A percentile compares a stretch with the other conserved stretches of the same genome.
phyloP scores from a whole-genome alignment of 192 early-diverging fungal genomes.

The Entomortierella chlamydospora region DNA sequence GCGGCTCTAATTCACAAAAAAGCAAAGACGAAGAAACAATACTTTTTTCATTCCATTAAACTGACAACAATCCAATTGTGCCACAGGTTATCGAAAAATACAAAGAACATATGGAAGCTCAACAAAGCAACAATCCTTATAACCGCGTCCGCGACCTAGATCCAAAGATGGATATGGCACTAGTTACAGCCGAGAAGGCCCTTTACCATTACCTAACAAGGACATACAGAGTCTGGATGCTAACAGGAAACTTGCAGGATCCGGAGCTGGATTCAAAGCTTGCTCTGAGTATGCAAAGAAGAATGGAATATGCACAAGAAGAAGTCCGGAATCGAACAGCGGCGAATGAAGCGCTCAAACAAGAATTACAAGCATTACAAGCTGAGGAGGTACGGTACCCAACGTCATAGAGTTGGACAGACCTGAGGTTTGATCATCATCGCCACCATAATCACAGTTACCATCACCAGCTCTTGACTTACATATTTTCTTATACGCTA shows the following conservation, averaged over 20 bases:
- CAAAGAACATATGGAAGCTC: conserved; percentile 17
- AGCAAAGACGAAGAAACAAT: neutral
- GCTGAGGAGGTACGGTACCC: conserved; percentile 46
- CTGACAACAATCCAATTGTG: neutral
- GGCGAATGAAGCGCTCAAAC: conserved; percentile 52
- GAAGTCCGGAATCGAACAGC: conserved; percentile 55
- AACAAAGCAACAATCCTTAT: neutral
- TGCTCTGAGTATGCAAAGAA: conserved; percentile 59
- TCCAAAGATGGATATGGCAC: conserved; percentile 43
- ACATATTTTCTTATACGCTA: neutral
- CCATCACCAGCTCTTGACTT: too few relatives aligned
- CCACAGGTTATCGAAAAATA: conserved; percentile 30
- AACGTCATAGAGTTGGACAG: too few relatives aligned
- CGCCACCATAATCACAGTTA: too few relatives aligned
- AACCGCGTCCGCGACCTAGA: conserved; percentile 25
- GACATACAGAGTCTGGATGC: conserved; percentile 66
- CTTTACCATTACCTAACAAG: conserved; percentile 68
- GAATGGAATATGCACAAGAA: conserved; percentile 58
- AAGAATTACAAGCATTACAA: conserved; percentile 51
- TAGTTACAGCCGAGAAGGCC: conserved; percentile 58
- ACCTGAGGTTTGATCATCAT: too few relatives aligned
- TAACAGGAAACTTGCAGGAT: conserved; percentile 65
- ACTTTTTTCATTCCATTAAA: neutral
- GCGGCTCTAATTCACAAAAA: neutral
- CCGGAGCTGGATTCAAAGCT: conserved; percentile 61